Percentiles rank a stretch among this genome's conserved stretches.
Evolutionary conservation across 2,329 filamentous ascomycete species (phyloP).

Genomic region (Aspergillus fumigatus): DNA sequence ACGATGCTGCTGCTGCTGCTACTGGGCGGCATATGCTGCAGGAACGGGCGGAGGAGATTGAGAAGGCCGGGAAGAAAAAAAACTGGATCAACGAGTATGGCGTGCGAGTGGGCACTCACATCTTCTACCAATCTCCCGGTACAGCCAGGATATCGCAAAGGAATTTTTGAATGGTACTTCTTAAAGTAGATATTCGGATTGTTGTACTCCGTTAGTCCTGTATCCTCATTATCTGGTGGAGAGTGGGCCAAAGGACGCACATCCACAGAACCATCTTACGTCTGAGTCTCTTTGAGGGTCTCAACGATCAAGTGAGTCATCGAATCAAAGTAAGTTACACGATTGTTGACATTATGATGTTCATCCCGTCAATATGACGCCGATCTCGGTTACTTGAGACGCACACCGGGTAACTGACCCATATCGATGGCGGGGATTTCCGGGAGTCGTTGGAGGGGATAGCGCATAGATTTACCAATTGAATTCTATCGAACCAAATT

Average conservation of each 20-base stretch:
- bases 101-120: conserved; percentile 35
- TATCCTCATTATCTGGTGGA: not conserved
- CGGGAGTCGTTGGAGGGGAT: not conserved
- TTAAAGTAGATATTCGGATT: not conserved
- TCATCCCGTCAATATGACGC: not conserved
- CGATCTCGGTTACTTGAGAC: not conserved
- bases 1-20: conserved; percentile 35
- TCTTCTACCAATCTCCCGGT: conserved; percentile 15
- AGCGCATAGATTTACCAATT: not conserved
- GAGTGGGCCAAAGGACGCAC: not conserved
- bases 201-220: not conserved
- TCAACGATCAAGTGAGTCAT: not conserved
- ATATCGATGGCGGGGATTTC: not conserved
- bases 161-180: not conserved
- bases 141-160: not conserved
- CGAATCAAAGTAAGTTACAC: not conserved
- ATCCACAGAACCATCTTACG: not conserved
- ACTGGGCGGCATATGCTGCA: conserved; percentile 32
- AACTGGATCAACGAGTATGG: conserved; percentile 48
- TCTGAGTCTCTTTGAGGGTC: too few species aligned
- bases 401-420: not conserved
- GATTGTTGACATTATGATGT: not conserved
- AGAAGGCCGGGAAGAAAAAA: conserved; percentile 59
- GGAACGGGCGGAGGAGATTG: conserved; percentile 37
- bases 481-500: not conserved